Evolutionary conservation across 169 alveolate genomes (phyloP), one percentile per base, ranked within the genome.

Genomic region (Theileria annulata): DNA sequence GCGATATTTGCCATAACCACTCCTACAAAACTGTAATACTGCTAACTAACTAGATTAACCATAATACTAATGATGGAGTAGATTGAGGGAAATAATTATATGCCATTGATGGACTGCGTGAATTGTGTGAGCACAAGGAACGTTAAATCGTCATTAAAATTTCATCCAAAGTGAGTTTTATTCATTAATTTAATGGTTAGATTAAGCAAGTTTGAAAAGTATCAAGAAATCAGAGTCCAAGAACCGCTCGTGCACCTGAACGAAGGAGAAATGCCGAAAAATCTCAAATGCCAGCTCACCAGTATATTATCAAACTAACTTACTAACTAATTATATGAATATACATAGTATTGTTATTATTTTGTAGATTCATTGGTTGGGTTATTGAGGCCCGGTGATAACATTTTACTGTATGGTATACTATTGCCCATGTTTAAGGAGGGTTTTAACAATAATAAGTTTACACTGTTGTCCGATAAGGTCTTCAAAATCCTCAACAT

Each of bases 231-330:
- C 9, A 93, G 95, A 47, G 94, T 97, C 2, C 97, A 97, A 88
- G 99, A 97, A 75, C 97, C 98, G 3, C 88, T 96, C 23, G 95
- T 91, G 49, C 95, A 97, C 83, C 95, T 97, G 35, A 97, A 98
- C 8, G 95, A 95, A 47, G 99, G 99, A 27, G 95, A 94, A 62
- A 95, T 97, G 25, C 99, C 99, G 1, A 89, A 98, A 77, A 75
- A 95, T 31, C 85, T 96, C 80, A 96, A 93, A 62, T 92, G 96
- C 58, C 80, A 92, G 47, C 93, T 97, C 25, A 88, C 88, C 66
- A 98, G 99, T 13, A 94, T 85, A 27, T 66, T 75, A 48, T 82
- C 92, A 21, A 79, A 82, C 12, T 74, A 81, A 13, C 62, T 35
- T 35, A 35, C 51, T 42, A 1, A n/a, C n/a, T n/a, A n/a, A n/a